Evolutionary conservation across 176 grass and related monocot species (phyloP), one percentile per base, ranked within the genome.

Genomic region (Tillandsia fasciculata): DNA sequence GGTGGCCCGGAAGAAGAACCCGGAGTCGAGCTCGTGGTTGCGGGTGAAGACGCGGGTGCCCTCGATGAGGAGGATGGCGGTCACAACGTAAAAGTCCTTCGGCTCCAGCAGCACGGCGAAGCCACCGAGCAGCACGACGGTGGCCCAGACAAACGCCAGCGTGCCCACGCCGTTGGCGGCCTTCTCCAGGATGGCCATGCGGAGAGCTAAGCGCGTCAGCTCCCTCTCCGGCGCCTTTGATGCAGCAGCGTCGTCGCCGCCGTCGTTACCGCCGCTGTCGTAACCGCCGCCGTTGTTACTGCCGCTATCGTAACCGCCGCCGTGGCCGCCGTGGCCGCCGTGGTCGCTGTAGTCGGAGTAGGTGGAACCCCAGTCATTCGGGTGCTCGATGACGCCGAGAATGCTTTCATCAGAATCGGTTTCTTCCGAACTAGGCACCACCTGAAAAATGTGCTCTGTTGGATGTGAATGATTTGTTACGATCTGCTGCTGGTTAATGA

Each of bases 101-200:
- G 12, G 48, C 51, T 68, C 5, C 12, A 76, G 65, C 17, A 65
- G 64, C 26, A 76, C 53, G 1, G 65, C 74, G 28, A 76, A 76
- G 51, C 74, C 74, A 0, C 74, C 74, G 1, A 76, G 74, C 2
- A 76, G 74, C 4, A 76, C 74, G 10, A 76, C 74, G 1, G 74
- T 76, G 26, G 74, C 74, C 74, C 74, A 76, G 51, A 76, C 50
- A 65, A 76, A 76, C 0, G 64, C 74, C 3, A 76, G 28, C 27
- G 74, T 68, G 8, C 74, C 74, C 4, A 76, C 26, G 61, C 74
- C 65, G 9, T 52, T 68, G 17, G 74, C 74, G 8, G 51, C 65
- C 52, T 76, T 76, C 65, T 76, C 74, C 50, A 76, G 14, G n/a
- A 76, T 53, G 10, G 64, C 74, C 7, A 76, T 64, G 49, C 52